A percentile compares a stretch with the other conserved stretches of the same genome.
Conservation (phyloP, 1,284 basidiomycete species). For the Chalciporus sp. region DNA sequence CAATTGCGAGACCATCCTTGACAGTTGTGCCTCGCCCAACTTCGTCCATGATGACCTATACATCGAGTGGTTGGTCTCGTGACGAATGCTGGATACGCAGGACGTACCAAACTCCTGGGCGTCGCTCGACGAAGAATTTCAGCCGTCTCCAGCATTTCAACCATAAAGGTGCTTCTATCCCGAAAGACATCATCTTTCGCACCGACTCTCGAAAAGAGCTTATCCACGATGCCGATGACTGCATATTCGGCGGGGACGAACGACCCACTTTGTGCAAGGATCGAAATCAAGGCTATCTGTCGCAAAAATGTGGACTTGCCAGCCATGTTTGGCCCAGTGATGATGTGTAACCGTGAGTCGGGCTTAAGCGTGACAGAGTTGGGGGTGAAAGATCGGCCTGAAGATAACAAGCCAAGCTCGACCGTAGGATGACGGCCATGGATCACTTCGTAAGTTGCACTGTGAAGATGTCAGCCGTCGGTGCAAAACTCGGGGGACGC, state of each 20-base stretch:
- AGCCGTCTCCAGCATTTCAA: conserved; percentile 86
- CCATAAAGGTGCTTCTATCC: conserved; percentile 94
- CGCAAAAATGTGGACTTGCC: conserved; percentile 93
- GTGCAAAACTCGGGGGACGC: background rate
- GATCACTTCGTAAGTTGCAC: conserved; percentile 65
- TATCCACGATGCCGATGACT: conserved; percentile 85
- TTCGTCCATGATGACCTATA: conserved; percentile 96
- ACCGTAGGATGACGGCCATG: conserved; percentile 93
- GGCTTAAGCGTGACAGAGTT: conserved; percentile 75
- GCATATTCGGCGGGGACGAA: conserved; percentile 90
- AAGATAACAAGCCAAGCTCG: conserved; percentile 81
- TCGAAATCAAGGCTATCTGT: conserved; percentile 87
- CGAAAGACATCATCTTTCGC: conserved; percentile 95
- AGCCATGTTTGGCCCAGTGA: conserved; percentile 98
- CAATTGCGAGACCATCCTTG: conserved; percentile 89
- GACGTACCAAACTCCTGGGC: conserved; percentile 71
- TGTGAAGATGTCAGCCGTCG: conserved; percentile 33
- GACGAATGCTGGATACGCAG: background rate
- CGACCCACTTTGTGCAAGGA: conserved; percentile 91
- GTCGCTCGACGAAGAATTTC: conserved; percentile 85
- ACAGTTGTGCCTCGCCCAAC: conserved; percentile 95
- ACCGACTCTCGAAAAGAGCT: conserved; percentile 92
- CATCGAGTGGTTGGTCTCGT: conserved; percentile 3
- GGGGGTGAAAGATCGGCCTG: conserved; percentile 78
- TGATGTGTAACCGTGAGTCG: conserved; percentile 68